Evolutionary conservation across 129 eudicot species (phyloP), one percentile per base, ranked within the genome.

Genomic region (Tagetes patula): DNA sequence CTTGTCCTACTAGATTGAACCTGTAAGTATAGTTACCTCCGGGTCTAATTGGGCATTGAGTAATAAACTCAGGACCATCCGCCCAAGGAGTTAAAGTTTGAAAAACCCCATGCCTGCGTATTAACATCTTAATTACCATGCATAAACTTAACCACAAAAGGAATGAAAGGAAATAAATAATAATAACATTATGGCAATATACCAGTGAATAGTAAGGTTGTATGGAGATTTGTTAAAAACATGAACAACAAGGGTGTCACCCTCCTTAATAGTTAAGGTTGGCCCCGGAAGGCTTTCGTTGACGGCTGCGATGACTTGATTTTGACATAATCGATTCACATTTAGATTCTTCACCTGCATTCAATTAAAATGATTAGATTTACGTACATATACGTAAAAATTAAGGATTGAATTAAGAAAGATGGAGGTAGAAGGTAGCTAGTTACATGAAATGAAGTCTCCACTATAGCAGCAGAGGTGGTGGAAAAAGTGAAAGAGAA

Each of bases 201-300:
- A 91, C 97, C 97, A 92, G 48, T 92, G 97, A 71, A 92, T 87
- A 12, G 91, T 79, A 9, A 92, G 75, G 69, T 92, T 87, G 79
- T 89, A 89, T 1, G 97, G 97, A 2, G 96, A 92, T 40, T 71
- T 73, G 73, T 92, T 92, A 60, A 53, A 47, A 71, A 89, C 91
- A 71, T 87, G 97, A 46, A 92, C 89, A 6, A 89, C 55, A 63
- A 92, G 78, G 1, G 94, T 82, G 58, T 92, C 97, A 43, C 96
- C 97, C 81, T 92, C 97, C 6, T 77, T 64, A 13, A 82, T 89
- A 2, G 72, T 83, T 48, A 89, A 10, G n/a, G 90, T 80, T 1
- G 97, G 97, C 14, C 97, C 97, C 0, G 97, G 97, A 39, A 87
- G 84, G 48, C 85, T 85, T 14, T 91, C 96, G 20, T 92, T 92